A percentile compares a stretch with the other conserved stretches of the same genome.
Evolutionary conservation across 2,329 filamentous ascomycete species (phyloP).

Genomic region (Sporothrix inflata): DNA sequence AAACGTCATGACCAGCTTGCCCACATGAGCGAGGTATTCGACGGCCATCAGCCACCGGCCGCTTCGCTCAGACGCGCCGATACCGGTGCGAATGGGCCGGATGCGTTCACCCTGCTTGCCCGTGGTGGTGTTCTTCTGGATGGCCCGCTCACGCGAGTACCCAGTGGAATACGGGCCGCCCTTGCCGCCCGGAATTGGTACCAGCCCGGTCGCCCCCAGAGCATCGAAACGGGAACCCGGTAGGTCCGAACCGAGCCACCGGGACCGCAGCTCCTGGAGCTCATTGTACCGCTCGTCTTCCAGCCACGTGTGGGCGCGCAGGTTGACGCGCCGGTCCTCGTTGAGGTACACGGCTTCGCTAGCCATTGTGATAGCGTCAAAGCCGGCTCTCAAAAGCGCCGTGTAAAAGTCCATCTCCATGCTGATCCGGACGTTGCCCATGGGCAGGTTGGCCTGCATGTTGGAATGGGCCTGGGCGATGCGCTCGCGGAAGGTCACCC

Average conservation of each 20-base stretch:
- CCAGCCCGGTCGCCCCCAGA: conserved; percentile 57
- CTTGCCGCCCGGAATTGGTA: conserved; percentile 56
- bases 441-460: conserved; percentile 86
- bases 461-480: conserved; percentile 77
- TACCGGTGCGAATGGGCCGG: conserved; percentile 60
- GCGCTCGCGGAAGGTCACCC: conserved; percentile 58
- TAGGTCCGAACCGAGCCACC: conserved; percentile 53
- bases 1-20: conserved; percentile 64
- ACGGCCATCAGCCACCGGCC: conserved; percentile 76
- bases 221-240: conserved; percentile 56
- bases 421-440: conserved; percentile 78
- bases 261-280: conserved; percentile 63
- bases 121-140: conserved; percentile 56
- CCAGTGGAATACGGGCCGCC: conserved; percentile 52
- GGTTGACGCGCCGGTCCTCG: conserved; percentile 74
- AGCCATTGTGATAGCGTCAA: conserved; percentile 86
- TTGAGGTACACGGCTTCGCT: conserved; percentile 96
- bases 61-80: conserved; percentile 78
- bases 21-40: conserved; percentile 77
- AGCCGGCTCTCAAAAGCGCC: conserved; percentile 81
- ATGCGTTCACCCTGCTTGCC: conserved; percentile 49
- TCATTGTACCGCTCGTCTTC: conserved; percentile 85
- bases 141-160: conserved; percentile 71
- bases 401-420: conserved; percentile 96
- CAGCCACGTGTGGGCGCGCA: conserved; percentile 83